Percentiles rank a stretch among this genome's conserved stretches.
These are phyloP conservation scores for Gossypium herbaceum DNA, from an alignment of 345 rosid species.

Conservation along the genomic window DNA sequence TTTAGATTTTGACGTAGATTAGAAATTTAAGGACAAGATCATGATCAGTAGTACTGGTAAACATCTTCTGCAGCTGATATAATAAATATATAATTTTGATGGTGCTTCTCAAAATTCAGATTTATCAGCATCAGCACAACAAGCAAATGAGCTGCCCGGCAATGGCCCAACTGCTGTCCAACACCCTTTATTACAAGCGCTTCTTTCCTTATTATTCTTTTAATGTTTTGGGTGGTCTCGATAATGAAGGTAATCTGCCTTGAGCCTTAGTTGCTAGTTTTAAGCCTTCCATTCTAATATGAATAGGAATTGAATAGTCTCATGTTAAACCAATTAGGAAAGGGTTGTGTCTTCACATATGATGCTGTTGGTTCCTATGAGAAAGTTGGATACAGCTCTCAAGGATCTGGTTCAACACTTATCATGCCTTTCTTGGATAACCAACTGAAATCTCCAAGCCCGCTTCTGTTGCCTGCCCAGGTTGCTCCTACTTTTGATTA, in stretches of 20 bases:
- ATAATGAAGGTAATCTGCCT: constrained; percentile 57
- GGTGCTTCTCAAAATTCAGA: constrained; percentile 35
- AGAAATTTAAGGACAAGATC: background rate
- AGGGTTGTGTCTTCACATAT: constrained; percentile 92
- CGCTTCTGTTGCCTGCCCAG: constrained; percentile 82
- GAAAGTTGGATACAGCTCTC: constrained; percentile 92
- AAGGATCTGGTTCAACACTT: constrained; percentile 89
- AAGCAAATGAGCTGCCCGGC: constrained; percentile 98
- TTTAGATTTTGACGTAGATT: background rate
- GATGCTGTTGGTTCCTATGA: constrained; percentile 99
- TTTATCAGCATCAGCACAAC: constrained; percentile 95
- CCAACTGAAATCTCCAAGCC: constrained; percentile 95
- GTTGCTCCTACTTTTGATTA: constrained; percentile 25
- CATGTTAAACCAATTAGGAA: constrained; percentile 40
- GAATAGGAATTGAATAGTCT: background rate
- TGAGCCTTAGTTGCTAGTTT: background rate
- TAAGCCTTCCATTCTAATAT: background rate
- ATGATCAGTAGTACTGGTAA: background rate
- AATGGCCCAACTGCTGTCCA: constrained; percentile 93
- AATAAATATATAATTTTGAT: background rate
- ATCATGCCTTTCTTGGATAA: constrained; percentile 96
- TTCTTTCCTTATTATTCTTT: constrained; percentile 97
- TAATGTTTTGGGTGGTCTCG: constrained; percentile 90
- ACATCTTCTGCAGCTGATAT: background rate
- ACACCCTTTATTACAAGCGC: constrained; percentile 92